Evolutionary conservation across 2,329 filamentous ascomycete genomes (phyloP).

Genomic region (Colletotrichum sp.): DNA sequence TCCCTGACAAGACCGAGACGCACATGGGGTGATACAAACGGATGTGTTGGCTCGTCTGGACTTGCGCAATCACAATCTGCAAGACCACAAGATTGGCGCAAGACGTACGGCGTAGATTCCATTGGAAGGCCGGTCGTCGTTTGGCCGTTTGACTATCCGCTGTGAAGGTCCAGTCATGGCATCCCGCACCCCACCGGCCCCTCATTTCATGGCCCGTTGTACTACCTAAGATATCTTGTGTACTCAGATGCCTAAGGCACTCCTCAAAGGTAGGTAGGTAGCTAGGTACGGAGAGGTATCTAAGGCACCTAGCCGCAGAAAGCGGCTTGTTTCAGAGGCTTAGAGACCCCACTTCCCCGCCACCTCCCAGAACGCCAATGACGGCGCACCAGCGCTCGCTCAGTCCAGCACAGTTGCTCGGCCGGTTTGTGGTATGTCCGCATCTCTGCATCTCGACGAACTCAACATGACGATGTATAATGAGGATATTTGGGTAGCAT

Average conservation of each 20-base stretch:
- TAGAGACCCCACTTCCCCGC: not conserved
- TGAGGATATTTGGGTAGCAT: not conserved
- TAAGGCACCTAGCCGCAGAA: not conserved
- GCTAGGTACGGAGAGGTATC: not conserved
- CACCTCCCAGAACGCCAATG: not conserved
- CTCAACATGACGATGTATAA: no score
- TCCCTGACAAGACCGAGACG: not conserved
- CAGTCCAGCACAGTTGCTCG: not conserved
- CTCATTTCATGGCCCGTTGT: not conserved
- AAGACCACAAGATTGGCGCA: not conserved
- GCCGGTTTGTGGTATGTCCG: not conserved
- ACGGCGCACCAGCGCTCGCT: not conserved
- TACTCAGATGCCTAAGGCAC: not conserved
- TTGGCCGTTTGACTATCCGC: not conserved
- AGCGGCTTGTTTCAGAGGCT: constrained; percentile 18
- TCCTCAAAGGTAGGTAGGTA: not conserved
- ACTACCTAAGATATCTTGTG: no score
- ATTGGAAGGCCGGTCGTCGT: not conserved
- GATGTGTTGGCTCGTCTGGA: not conserved
- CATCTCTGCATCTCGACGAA: no score
- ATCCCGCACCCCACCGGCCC: not conserved
- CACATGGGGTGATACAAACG: not conserved
- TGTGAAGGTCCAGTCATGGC: not conserved
- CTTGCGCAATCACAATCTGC: not conserved
- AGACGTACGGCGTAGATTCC: not conserved